A percentile compares a stretch with the other conserved stretches of the same genome.
Evolutionary conservation across 2,329 filamentous ascomycete species (phyloP).

Genomic region (Magnaporthales sp.): DNA sequence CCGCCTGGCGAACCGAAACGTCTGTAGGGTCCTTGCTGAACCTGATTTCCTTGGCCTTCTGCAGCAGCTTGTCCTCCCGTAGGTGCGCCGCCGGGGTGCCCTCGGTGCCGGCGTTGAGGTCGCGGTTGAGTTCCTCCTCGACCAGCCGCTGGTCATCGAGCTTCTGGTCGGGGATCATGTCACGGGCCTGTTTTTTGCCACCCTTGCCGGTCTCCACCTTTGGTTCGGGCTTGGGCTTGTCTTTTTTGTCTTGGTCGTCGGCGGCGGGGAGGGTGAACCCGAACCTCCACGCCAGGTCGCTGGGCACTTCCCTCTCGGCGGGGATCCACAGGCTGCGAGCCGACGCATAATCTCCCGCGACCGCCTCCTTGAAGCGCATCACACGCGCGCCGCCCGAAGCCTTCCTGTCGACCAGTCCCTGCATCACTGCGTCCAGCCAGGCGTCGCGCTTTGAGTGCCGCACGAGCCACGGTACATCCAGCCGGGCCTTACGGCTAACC

Average conservation of each 20-base stretch:
- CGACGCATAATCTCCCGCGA: constrained; percentile 59
- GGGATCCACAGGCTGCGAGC: constrained; percentile 72
- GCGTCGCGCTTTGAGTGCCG: constrained; percentile 63
- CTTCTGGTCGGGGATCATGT: constrained; percentile 31
- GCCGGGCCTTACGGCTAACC: constrained; percentile 47
- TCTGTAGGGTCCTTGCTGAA: constrained; percentile 32
- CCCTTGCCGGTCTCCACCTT: constrained; percentile 26
- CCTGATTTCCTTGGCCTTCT: constrained; percentile 32
- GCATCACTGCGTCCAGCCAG: constrained; percentile 68
- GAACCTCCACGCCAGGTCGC: constrained; percentile 82
- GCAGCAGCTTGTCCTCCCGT: constrained; percentile 44
- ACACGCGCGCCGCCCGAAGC: constrained; percentile 58
- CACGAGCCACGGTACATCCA: constrained; percentile 58
- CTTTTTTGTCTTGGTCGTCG: constrained; percentile 42
- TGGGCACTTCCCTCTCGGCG: constrained; percentile 53
- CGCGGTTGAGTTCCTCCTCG: constrained; percentile 39
- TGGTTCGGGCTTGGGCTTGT: constrained; percentile 43
- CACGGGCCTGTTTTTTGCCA: background rate
- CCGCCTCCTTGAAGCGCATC: constrained; percentile 69
- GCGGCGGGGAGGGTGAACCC: constrained; percentile 60
- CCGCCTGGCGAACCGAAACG: constrained; percentile 38
- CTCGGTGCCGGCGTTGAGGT: constrained; percentile 27
- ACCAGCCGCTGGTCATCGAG: background rate
- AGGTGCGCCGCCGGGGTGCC: constrained; percentile 5
- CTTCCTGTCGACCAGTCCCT: constrained; percentile 55